Evolutionary conservation across 805 yeast species (phyloP).

Genomic region (Cyberlindnera sargentensis): DNA sequence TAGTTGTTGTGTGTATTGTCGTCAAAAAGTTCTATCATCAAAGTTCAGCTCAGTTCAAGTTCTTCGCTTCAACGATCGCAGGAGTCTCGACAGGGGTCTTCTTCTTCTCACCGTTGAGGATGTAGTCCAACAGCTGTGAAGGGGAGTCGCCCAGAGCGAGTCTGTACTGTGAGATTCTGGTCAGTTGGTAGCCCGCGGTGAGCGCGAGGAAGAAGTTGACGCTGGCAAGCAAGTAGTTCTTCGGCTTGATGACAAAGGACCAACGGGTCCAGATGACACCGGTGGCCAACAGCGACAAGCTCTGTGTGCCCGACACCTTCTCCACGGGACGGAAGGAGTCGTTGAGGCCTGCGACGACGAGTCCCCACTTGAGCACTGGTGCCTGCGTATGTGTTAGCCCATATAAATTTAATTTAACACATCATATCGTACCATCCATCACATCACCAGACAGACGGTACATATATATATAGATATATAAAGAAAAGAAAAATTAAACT

Average conservation of each 20-base stretch:
- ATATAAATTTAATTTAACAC: neutral
- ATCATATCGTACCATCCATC: neutral
- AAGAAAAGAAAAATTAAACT: constrained; percentile 18
- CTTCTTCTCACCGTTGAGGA: constrained; percentile 39
- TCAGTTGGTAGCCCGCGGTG: constrained; percentile 81
- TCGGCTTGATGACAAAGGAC: constrained; percentile 90
- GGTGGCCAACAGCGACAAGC: constrained; percentile 68
- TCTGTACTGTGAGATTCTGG: constrained; percentile 67
- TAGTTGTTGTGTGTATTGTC: neutral
- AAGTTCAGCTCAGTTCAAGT: too few relatives aligned
- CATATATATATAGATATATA: neutral
- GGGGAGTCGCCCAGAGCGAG: constrained; percentile 53
- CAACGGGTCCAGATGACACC: constrained; percentile 98
- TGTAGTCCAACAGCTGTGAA: constrained; percentile 48
- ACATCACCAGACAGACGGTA: constrained; percentile 27
- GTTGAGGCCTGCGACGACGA: constrained; percentile 85
- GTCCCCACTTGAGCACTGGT: constrained; percentile 50
- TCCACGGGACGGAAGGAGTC: constrained; percentile 91
- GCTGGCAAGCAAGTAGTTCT: constrained; percentile 78
- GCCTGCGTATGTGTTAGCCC: constrained; percentile 13
- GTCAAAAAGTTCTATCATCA: too few relatives aligned
- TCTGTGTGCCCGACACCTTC: constrained; percentile 80
- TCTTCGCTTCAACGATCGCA: too few relatives aligned
- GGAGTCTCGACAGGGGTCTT: neutral
- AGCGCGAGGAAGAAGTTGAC: constrained; percentile 90